Evolutionary conservation across 352 stramenopile species (phyloP), one percentile per base, ranked within the genome.

Genomic region (Discostella stelligera): DNA sequence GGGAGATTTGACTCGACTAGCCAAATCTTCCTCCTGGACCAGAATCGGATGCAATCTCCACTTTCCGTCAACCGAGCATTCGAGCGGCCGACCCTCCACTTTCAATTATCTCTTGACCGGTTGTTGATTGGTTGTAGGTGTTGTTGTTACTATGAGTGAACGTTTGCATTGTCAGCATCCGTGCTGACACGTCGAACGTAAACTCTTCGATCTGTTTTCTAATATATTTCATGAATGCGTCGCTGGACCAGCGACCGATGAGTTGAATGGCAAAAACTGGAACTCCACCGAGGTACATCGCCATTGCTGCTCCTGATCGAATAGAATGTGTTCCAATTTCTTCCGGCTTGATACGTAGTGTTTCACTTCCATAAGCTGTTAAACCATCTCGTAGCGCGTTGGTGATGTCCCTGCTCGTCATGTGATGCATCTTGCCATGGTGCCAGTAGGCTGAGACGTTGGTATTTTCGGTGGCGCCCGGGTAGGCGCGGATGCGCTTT

Each of bases 201-300:
- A 69, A 69, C 9, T 69, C 30, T 48, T 60, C 23, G 0, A 69
- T 25, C 21, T 69, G 61, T 48, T 69, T 69, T 59, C 61, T 30
- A 46, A 69, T 75, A 46, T 75, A 69, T 37, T 23, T 14, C 0
- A 77, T 18, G 60, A 77, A 77, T 3, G 69, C 69, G 20, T 64
- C 37, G 32, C 37, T 66, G 0, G 49, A 66, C 69, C 69, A 77
- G 8, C 69, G 21, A 3, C 69, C 69, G 16, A 71, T 41, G 11
- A 77, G 48, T 59, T 58, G 62, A 9, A 77, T 77, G 2, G 32
- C 52, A 30, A 60, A 68, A 3, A 71, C 41, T 18, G 58, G 50
- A n/a, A 25, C 21, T 0, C 68, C 27, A 20, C 18, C 60, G 49
- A 77, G 58, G 23, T 65, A 77, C 32, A 71, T 61, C 5, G 69